phyloP scores from a whole-genome alignment of 306 rosid genomes.

The Vigna trinervia region DNA sequence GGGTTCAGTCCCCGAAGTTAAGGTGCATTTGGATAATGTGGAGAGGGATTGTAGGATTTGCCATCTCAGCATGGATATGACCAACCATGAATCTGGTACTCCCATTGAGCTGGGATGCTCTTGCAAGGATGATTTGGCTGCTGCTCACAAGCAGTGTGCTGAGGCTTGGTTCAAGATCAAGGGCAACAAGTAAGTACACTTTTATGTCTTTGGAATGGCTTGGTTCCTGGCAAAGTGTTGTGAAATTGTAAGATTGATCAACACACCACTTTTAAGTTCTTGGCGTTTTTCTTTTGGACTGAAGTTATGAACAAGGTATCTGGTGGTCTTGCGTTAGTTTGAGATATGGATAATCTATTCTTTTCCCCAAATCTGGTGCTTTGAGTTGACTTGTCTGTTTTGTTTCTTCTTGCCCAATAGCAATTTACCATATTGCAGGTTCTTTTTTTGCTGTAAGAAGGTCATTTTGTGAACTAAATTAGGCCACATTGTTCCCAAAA shows the following conservation, averaged over 20 bases:
- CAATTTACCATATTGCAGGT: not conserved
- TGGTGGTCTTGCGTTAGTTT: constrained; percentile 26
- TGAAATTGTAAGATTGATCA: constrained; percentile 37
- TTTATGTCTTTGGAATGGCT: constrained; percentile 24
- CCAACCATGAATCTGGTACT: constrained; percentile 80
- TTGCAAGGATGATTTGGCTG: constrained; percentile 93
- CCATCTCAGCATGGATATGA: constrained; percentile 73
- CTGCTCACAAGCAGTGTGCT: constrained; percentile 93
- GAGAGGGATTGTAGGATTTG: constrained; percentile 91
- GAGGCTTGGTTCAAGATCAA: constrained; percentile 98
- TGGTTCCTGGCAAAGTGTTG: not conserved
- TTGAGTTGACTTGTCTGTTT: constrained; percentile 35
- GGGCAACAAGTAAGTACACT: constrained; percentile 81
- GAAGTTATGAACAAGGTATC: constrained; percentile 12
- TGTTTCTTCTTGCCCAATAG: constrained; percentile 19
- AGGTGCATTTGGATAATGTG: constrained; percentile 64
- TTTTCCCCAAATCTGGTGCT: constrained; percentile 30
- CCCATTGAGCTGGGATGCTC: constrained; percentile 91
- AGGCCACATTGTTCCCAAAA: constrained; percentile 9
- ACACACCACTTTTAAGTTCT: constrained; percentile 2
- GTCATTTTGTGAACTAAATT: not conserved
- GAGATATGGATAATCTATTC: not conserved
- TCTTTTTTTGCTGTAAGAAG: constrained; percentile 17
- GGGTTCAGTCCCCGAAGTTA: constrained; percentile 52
- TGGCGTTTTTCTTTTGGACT: constrained; percentile 15